Percentiles rank a stretch among this genome's conserved stretches.
These are phyloP conservation scores for Rhizodiscina lignyota DNA, from an alignment of 495 filamentous ascomycete genomes.

Conservation along the genomic window DNA sequence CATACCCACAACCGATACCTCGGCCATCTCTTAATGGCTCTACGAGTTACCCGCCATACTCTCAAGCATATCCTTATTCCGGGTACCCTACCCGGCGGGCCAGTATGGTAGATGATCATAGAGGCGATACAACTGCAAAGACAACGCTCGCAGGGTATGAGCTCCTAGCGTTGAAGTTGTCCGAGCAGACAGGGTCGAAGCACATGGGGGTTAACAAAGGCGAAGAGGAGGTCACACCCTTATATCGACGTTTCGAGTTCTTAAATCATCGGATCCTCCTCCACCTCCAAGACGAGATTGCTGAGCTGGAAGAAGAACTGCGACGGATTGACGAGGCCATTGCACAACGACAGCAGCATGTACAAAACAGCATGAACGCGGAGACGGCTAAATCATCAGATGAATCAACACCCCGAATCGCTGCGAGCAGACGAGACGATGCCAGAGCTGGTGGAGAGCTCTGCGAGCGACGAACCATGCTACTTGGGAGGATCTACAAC, in stretches of 20 bases:
- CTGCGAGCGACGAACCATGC: slow-evolving; percentile 51
- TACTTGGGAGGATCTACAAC: slow-evolving; percentile 51
- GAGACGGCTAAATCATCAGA: too few relatives aligned
- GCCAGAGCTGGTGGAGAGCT: slow-evolving; percentile 50
- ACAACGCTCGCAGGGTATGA: slow-evolving; percentile 47
- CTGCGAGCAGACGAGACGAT: slow-evolving; percentile 51
- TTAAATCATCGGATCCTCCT: slow-evolving; percentile 76
- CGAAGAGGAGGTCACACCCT: slow-evolving; percentile 34
- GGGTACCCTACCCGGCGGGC: background rate
- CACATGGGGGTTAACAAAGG: slow-evolving; percentile 1
- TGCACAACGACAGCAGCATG: too few relatives aligned
- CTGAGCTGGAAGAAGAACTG: slow-evolving; percentile 61
- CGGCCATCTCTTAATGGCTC: background rate
- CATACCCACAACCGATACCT: background rate
- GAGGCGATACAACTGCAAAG: slow-evolving; percentile 5
- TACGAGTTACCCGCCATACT: background rate
- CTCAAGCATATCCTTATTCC: background rate
- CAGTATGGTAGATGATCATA: too few relatives aligned
- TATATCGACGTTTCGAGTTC: slow-evolving; percentile 73
- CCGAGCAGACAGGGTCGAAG: slow-evolving; percentile 13
- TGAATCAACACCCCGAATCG: slow-evolving; percentile 24
- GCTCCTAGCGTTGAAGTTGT: slow-evolving; percentile 44
- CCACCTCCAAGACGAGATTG: slow-evolving; percentile 74
- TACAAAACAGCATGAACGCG: too few relatives aligned
- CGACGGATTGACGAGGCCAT: slow-evolving; percentile 55